These are phyloP conservation scores for Raphanus raphanistrum DNA, from an alignment of 345 rosid species.

Conservation along the genomic window DNA sequence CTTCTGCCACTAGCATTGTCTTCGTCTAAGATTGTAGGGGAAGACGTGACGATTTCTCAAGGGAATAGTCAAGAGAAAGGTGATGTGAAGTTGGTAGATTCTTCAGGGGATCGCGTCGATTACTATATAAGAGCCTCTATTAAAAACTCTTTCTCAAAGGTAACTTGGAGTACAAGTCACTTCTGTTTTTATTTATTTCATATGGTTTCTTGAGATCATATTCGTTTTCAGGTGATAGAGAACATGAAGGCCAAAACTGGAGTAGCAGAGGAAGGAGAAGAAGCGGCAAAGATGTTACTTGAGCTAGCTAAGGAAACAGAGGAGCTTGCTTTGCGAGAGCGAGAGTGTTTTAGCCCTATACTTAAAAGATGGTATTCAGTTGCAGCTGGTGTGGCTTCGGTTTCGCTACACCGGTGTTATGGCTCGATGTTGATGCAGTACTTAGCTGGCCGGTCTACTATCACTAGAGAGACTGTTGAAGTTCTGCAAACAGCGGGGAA, in stretches of 20 bases:
- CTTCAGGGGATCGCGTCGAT: slow-evolving; percentile 57
- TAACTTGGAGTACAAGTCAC: slow-evolving; percentile 9
- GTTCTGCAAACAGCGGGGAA: slow-evolving; percentile 71
- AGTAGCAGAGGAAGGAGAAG: slow-evolving; percentile 48
- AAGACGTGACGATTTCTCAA: slow-evolving; percentile 53
- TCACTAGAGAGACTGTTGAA: slow-evolving; percentile 53
- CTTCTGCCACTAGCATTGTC: slow-evolving; percentile 67
- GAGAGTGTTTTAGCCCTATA: slow-evolving; percentile 67
- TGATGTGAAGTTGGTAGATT: slow-evolving; percentile 47
- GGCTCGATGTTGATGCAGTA: slow-evolving; percentile 70
- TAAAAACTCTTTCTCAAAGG: slow-evolving; percentile 67
- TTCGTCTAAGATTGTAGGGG: slow-evolving; percentile 61
- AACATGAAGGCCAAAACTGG: slow-evolving; percentile 40
- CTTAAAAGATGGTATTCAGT: slow-evolving; percentile 67
- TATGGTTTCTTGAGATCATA: background rate
- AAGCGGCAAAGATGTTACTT: slow-evolving; percentile 55
- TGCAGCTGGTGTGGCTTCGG: slow-evolving; percentile 65
- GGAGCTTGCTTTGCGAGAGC: slow-evolving; percentile 69
- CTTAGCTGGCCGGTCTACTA: slow-evolving; percentile 45
- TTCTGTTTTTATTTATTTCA: background rate
- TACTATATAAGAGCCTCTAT: slow-evolving; percentile 70
- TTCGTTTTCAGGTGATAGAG: slow-evolving; percentile 25
- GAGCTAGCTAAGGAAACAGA: slow-evolving; percentile 69
- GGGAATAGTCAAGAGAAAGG: slow-evolving; percentile 44
- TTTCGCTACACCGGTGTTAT: slow-evolving; percentile 69